Evolutionary conservation across 2,329 filamentous ascomycete genomes (phyloP).

Genomic region (Aureobasidium sp.): DNA sequence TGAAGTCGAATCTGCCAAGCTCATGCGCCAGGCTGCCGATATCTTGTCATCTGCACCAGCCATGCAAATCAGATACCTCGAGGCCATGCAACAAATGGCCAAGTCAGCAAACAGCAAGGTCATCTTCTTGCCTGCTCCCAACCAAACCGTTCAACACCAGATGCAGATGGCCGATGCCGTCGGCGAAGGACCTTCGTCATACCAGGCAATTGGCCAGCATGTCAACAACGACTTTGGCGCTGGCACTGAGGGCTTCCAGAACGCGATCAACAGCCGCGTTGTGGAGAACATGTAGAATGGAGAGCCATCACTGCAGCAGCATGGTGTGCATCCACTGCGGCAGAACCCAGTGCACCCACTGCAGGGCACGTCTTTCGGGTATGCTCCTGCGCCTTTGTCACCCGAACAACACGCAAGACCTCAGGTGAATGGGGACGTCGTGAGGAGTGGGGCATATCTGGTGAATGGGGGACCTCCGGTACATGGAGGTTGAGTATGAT

Average conservation of each 20-base stretch:
- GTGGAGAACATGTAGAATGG: conserved; percentile 71
- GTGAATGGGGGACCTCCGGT: no score
- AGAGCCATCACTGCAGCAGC: not conserved
- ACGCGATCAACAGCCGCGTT: conserved; percentile 72
- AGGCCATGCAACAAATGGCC: conserved; percentile 98
- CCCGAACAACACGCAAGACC: no score
- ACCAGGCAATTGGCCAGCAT: conserved; percentile 23
- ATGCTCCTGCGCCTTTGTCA: no score
- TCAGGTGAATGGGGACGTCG: no score
- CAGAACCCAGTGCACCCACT: no score
- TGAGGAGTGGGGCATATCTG: no score
- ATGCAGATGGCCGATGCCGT: conserved; percentile 43
- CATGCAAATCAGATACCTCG: conserved; percentile 97
- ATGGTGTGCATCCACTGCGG: not conserved
- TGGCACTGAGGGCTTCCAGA: conserved; percentile 56
- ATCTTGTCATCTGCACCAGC: conserved; percentile 86
- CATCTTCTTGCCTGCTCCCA: conserved; percentile 65
- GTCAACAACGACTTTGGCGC: conserved; percentile 31
- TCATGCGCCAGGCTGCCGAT: conserved; percentile 86
- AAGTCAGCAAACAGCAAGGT: conserved; percentile 85
- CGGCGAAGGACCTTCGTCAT: conserved; percentile 50
- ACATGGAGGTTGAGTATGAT: not conserved
- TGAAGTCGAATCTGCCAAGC: conserved; percentile 90
- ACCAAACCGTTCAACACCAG: conserved; percentile 52
- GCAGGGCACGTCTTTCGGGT: no score